Conservation (phyloP, 176 grass and related monocot genomes). For the Zoysia pacifica region DNA sequence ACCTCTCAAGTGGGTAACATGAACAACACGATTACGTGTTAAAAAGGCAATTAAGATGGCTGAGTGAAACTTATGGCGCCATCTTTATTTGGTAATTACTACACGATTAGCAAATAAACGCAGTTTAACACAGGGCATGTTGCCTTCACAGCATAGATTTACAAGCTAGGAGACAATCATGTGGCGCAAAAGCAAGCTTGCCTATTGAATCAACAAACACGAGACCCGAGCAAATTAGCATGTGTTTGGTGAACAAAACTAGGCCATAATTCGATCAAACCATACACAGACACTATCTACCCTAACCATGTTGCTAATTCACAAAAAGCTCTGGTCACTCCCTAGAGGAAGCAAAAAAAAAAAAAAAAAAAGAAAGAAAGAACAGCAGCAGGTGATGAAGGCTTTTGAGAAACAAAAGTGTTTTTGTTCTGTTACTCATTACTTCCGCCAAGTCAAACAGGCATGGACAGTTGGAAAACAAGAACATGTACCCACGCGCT, state of each 20-base stretch:
- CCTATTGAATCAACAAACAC: slow-evolving; percentile 33
- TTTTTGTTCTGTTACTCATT: slow-evolving; percentile 21
- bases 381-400: no score
- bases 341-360: background rate
- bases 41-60: slow-evolving; percentile 23
- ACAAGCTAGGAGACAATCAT: slow-evolving; percentile 34
- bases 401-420: background rate
- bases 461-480: background rate
- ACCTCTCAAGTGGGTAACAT: slow-evolving; percentile 33
- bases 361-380: background rate
- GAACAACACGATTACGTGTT: slow-evolving; percentile 43
- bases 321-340: background rate
- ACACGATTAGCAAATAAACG: slow-evolving; percentile 12
- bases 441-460: slow-evolving; percentile 22
- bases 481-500: slow-evolving; percentile 25
- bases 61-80: slow-evolving; percentile 14
- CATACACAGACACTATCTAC: no score
- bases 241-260: no score
- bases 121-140: background rate
- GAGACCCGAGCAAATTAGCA: background rate
- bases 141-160: slow-evolving; percentile 43
- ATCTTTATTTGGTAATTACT: slow-evolving; percentile 32
- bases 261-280: no score
- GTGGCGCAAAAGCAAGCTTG: slow-evolving; percentile 23
- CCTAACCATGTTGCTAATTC: background rate